Base-by-base conservation (phyloP, 192 early-diverging fungal species). In the Paraglomus brasilianum region DNA sequence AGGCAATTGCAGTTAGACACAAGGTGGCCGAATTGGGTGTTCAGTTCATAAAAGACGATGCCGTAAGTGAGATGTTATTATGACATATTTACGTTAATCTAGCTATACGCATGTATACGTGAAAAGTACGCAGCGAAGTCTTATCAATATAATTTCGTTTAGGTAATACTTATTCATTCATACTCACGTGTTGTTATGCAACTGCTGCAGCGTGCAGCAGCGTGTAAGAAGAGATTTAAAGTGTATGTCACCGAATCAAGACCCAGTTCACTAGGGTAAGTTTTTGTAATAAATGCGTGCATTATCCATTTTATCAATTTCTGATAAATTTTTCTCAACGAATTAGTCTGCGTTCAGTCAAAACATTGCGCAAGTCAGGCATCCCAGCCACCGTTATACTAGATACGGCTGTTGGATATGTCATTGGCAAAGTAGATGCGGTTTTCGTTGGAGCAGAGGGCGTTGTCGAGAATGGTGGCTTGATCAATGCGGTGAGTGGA, bases 361-460 rank as follows among this genome's bases (percentile, higher is more conserved):
- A 82, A 17, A 84, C 87, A 56, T 83, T 98, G 60, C 76, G 86
- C 50, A 74, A 75, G 70, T 77, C 87, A 43, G 89, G 91, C 65
- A 91, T 98, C 45, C 89, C 90, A 7, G 92, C 91, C 15, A 87
- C 89, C 49, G 86, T 93, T 19, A 87, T 99, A 42, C 75, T 92
- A 71, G 97, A 99, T 75, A 81, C 92, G 4, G 95, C 96, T 5
- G 92, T 96, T 5, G 94, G 92, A 39, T 96, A 92, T 78, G 83
- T 95, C 64, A 95, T 99, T 83, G 91, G 94, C 67, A 91, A 92
- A 75, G 95, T 99, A 14, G 95, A 99, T 72, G 84, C 96, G 84
- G 92, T 98, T 15, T 83, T 99, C 71, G 95, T 95, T 36, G 97
- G 97, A 17, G 97, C 97, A 8, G 97, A 99, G 78, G 97, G 94